A percentile compares a stretch with the other conserved stretches of the same genome.
These are phyloP conservation scores for Schoenoplectus tabernaemontani DNA, from an alignment of 202 grass and related monocot genomes.

Conservation along the genomic window DNA sequence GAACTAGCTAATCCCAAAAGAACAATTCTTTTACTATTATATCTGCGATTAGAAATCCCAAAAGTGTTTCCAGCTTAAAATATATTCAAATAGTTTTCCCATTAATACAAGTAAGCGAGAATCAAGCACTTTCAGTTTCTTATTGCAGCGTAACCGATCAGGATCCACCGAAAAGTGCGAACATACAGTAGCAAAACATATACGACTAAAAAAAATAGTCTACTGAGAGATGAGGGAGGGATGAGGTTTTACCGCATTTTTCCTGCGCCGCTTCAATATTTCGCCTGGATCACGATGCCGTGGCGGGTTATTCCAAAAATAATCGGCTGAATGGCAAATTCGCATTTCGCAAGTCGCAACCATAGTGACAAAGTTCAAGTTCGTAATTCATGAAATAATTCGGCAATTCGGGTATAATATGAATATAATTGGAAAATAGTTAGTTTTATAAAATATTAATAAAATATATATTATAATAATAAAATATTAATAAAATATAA, in stretches of 20 bases:
- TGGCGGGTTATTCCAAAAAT: not conserved
- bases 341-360: not conserved
- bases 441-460: too few relatives aligned
- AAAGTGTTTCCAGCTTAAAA: not conserved
- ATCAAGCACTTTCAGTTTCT: not conserved
- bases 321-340: not conserved
- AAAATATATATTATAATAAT: too few relatives aligned
- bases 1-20: not conserved
- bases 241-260: conserved; percentile 23
- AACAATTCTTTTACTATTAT: too few relatives aligned
- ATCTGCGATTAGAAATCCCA: not conserved
- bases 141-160: not conserved
- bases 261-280: not conserved
- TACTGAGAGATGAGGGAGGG: not conserved
- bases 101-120: not conserved
- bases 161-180: too few relatives aligned
- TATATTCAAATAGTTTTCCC: not conserved
- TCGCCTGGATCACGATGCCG: not conserved
- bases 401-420: too few relatives aligned
- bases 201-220: not conserved
- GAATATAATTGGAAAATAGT: too few relatives aligned
- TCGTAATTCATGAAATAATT: too few relatives aligned
- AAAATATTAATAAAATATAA: too few relatives aligned
- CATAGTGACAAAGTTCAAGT: too few relatives aligned
- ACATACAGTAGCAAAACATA: too few relatives aligned